Percentiles rank a stretch among this genome's conserved stretches.
phyloP scores from a whole-genome alignment of 805 yeast species.

The Komagataella ulmi region DNA sequence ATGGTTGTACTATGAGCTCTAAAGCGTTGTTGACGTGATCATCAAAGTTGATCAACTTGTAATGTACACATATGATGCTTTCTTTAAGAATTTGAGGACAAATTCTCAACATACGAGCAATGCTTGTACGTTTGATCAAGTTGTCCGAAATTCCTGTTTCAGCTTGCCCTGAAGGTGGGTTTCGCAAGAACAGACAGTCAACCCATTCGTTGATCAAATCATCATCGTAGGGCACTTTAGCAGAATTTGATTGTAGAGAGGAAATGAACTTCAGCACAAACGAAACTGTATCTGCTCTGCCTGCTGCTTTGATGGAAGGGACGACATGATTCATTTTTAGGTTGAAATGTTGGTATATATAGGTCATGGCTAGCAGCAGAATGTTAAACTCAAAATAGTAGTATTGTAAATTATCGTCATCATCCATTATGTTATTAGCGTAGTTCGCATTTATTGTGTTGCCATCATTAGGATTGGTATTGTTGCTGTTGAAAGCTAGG shows the following conservation, averaged over 20 bases:
- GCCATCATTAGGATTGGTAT: background rate
- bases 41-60: background rate
- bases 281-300: background rate
- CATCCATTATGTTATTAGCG: background rate
- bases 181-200: background rate
- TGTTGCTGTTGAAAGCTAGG: background rate
- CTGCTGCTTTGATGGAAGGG: background rate
- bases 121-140: background rate
- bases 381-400: background rate
- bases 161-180: background rate
- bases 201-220: background rate
- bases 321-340: background rate
- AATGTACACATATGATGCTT: background rate
- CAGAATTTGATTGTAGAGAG: background rate
- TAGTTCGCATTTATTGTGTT: background rate
- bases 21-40: background rate
- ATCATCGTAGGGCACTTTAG: background rate
- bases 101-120: background rate
- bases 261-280: background rate
- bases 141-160: background rate
- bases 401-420: background rate
- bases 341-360: background rate
- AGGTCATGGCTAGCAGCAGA: background rate
- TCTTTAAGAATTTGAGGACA: background rate
- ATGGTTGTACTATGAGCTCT: background rate